Evolutionary conservation across 2,329 filamentous ascomycete species (phyloP), one percentile per base, ranked within the genome.

Genomic region (Colletotrichum filicis): DNA sequence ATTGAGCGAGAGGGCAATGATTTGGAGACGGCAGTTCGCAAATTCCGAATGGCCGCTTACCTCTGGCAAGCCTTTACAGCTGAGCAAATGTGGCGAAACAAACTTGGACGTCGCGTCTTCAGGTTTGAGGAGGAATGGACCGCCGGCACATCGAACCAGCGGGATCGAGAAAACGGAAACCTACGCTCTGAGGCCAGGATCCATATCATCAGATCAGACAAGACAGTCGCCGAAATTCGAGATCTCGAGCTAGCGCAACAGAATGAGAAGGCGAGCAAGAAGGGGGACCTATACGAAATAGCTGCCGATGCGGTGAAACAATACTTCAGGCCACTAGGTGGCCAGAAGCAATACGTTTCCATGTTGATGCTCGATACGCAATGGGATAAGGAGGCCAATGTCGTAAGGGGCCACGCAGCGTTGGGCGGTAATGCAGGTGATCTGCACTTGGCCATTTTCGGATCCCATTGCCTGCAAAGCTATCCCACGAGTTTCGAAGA

Each of bases 21-120:
- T 1, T 80, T 98, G 46, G 92, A 95, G 12, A 91, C 90, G 8
- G 97, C 97, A 0, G 88, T 97, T 64, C 91, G 90, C 78, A 99
- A 99, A 81, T 98, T 97, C 80, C 91, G 95, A 75, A 98, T 97
- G 93, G 93, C 95, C 22, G 96, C 95, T 28, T 98, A 98, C 80
- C 87, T 98, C 16, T 98, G 97, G 95, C 97, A 99, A 81, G 95
- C 95, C 8, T 98, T 97, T 79, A 98, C 96, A 0, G 95, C 94
- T 7, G 97, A 99, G 81, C 95, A 98, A 81, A 98, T 98, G 96
- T 93, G 91, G 81, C 92, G 95, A 75, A 94, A 98, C 80, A 94
- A 93, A 74, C 91, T 98, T 76, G 95, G 95, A 11, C 90, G 96
- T 71, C 91, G 96, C 70, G 92, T 91, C 66, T 98, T 98, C 82